A percentile compares a stretch with the other conserved stretches of the same genome.
Evolutionary conservation across 176 grass and related monocot species (phyloP).

Genomic region (Aegilops umbellulata): DNA sequence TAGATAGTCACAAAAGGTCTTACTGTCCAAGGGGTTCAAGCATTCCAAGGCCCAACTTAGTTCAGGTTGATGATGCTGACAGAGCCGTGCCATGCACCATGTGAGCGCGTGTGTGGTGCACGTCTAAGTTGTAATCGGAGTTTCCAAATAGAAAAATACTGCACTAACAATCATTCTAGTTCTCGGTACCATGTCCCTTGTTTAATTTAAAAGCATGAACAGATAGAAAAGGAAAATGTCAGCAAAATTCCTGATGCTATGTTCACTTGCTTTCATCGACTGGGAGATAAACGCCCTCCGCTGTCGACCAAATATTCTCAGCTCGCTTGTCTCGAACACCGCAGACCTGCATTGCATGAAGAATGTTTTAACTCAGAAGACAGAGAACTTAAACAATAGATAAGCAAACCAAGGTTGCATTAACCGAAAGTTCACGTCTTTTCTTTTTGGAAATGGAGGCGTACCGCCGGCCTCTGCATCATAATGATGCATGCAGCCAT

Average conservation of each 20-base stretch:
- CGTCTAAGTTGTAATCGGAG: no score
- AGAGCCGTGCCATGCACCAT: no score
- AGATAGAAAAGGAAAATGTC: background rate
- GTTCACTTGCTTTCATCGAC: conserved; percentile 44
- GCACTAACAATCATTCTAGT: background rate
- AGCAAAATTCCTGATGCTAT: background rate
- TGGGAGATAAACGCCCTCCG: conserved; percentile 60
- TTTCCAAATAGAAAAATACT: no score
- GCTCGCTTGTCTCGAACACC: conserved; percentile 55
- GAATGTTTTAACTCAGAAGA: conserved; percentile 4
- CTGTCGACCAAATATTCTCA: conserved; percentile 66
- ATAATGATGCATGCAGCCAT: no score
- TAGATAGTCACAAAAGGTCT: no score
- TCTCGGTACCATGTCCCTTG: background rate
- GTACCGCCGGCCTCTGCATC: no score
- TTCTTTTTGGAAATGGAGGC: no score
- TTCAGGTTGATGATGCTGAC: no score
- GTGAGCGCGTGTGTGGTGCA: no score
- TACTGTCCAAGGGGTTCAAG: no score
- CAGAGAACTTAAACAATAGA: background rate
- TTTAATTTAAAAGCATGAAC: background rate
- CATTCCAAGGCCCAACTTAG: no score
- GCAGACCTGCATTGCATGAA: conserved; percentile 45
- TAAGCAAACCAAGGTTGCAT: background rate
- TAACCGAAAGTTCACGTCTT: background rate